These are phyloP conservation scores for Hypomontagnella monticulosa DNA, from an alignment of 495 filamentous ascomycete genomes.

Conservation along the genomic window DNA sequence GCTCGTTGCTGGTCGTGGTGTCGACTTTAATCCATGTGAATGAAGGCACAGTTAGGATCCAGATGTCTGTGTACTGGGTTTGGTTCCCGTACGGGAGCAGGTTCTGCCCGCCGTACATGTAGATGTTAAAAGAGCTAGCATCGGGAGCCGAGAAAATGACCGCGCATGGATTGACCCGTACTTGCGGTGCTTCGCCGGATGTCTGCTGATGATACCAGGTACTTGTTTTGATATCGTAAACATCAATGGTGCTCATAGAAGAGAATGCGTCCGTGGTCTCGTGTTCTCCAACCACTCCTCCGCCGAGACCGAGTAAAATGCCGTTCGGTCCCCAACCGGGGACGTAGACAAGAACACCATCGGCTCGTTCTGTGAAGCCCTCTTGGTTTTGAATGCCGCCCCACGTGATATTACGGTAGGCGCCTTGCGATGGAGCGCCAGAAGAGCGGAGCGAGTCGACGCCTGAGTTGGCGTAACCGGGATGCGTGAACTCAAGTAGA, in stretches of 20 bases:
- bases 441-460: slow-evolving; percentile 60
- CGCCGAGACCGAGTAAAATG: slow-evolving; percentile 74
- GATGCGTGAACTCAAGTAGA: slow-evolving; percentile 77
- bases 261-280: slow-evolving; percentile 64
- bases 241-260: slow-evolving; percentile 76
- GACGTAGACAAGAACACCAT: slow-evolving; percentile 74
- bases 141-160: slow-evolving; percentile 76
- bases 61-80: slow-evolving; percentile 77
- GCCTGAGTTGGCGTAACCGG: slow-evolving; percentile 67
- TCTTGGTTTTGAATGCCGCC: slow-evolving; percentile 70
- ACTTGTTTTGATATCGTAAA: slow-evolving; percentile 79
- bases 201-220: slow-evolving; percentile 83
- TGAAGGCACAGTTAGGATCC: slow-evolving; percentile 77
- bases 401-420: slow-evolving; percentile 75
- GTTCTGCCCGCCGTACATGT: slow-evolving; percentile 81
- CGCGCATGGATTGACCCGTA: slow-evolving; percentile 78
- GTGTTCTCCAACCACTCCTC: slow-evolving; percentile 56
- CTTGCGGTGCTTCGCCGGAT: slow-evolving; percentile 66
- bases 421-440: slow-evolving; percentile 64
- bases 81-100: slow-evolving; percentile 54
- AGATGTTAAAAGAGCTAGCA: slow-evolving; percentile 75
- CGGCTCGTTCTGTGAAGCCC: slow-evolving; percentile 74
- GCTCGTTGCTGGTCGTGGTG: slow-evolving; percentile 58
- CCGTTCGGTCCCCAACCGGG: slow-evolving; percentile 76
- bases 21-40: slow-evolving; percentile 79